Percentiles rank a stretch among this genome's conserved stretches.
Evolutionary conservation across 1,139 yeast genomes (phyloP).

Genomic region (Pichia kudriavzevii): DNA sequence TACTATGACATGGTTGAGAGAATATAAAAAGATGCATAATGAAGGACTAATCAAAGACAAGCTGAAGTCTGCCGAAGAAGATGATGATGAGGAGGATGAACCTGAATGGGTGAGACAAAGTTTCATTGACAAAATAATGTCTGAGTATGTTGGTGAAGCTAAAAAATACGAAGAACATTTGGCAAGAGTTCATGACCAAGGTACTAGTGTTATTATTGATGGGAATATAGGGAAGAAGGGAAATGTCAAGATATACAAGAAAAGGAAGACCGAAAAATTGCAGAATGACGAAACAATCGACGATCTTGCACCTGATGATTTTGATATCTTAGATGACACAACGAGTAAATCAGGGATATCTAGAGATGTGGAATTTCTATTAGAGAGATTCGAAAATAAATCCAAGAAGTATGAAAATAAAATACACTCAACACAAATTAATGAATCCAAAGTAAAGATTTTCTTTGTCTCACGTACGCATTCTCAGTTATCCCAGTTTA

Average conservation of each 20-base stretch:
- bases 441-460: constrained; percentile 42
- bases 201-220: constrained; percentile 15
- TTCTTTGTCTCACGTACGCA: constrained; percentile 83
- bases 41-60: constrained; percentile 16
- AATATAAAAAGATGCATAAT: constrained; percentile 36
- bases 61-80: constrained; percentile 13
- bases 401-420: not conserved
- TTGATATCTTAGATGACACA: constrained; percentile 29
- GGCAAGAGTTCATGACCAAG: constrained; percentile 23
- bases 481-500: constrained; percentile 78
- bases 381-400: constrained; percentile 32
- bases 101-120: constrained; percentile 48
- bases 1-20: constrained; percentile 77
- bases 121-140: constrained; percentile 31
- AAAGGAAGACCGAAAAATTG: constrained; percentile 8
- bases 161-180: constrained; percentile 38
- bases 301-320: constrained; percentile 37
- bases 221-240: constrained; percentile 7
- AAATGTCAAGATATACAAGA: constrained; percentile 12
- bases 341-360: constrained; percentile 24
- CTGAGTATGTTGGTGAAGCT: constrained; percentile 29
- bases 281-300: constrained; percentile 11
- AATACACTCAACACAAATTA: constrained; percentile 14
- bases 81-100: constrained; percentile 36
- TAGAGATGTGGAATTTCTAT: constrained; percentile 37